A percentile compares a stretch with the other conserved stretches of the same genome.
Evolutionary conservation across 345 rosid species (phyloP).

Genomic region (Rhizophora apiculata): DNA sequence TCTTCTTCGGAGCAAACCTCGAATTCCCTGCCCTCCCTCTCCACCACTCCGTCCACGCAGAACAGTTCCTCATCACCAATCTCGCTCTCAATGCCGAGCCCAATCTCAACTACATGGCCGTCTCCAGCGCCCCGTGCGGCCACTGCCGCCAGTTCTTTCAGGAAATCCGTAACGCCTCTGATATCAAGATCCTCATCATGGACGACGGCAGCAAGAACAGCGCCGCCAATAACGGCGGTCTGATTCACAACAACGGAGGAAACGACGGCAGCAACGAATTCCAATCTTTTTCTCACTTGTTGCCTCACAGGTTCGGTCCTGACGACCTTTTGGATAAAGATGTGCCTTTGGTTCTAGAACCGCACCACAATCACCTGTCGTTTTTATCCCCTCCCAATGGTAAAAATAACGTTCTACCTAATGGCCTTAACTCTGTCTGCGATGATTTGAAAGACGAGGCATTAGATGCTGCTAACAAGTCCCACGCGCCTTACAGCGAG

Average conservation of each 20-base stretch:
- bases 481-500: conserved; percentile 83
- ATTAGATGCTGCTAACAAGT: conserved; percentile 68
- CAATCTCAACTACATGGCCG: conserved; percentile 53
- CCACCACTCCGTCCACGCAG: conserved; percentile 90
- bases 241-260: not conserved
- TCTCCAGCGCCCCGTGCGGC: conserved; percentile 95
- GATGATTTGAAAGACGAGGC: conserved; percentile 44
- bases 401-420: conserved; percentile 4
- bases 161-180: conserved; percentile 70
- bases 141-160: conserved; percentile 98
- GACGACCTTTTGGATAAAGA: conserved; percentile 58
- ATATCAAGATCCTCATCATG: conserved; percentile 50
- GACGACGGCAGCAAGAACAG: conserved; percentile 12
- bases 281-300: conserved; percentile 37
- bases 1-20: conserved; percentile 79
- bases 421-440: conserved; percentile 1
- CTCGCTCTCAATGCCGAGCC: conserved; percentile 66
- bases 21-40: conserved; percentile 95
- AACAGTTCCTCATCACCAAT: conserved; percentile 89
- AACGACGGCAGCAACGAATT: conserved; percentile 11
- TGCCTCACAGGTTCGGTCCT: conserved; percentile 89
- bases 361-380: conserved; percentile 46
- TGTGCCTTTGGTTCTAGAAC: conserved; percentile 65
- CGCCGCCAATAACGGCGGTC: conserved; percentile 6
- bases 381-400: conserved; percentile 18